These are phyloP conservation scores for Jasminum sambac DNA, from an alignment of 257 asterid genomes.

Conservation along the genomic window DNA sequence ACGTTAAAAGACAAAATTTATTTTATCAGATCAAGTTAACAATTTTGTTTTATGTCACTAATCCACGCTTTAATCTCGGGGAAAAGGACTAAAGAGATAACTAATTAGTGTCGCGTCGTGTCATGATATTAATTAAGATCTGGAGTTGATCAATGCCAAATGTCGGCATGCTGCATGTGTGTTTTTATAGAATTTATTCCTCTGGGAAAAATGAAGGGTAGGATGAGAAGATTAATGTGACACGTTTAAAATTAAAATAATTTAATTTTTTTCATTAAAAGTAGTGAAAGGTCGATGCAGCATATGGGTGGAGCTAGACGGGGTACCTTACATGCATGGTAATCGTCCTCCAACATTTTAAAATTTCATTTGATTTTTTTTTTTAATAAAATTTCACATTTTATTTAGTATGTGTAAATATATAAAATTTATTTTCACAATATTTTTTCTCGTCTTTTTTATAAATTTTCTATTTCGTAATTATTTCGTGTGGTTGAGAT, in stretches of 20 bases:
- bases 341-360: too few species aligned
- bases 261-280: too few species aligned
- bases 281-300: too few species aligned
- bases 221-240: neutral
- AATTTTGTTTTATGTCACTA: conserved; percentile 5
- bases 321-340: too few species aligned
- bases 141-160: neutral
- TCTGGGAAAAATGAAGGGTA: neutral
- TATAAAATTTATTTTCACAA: too few species aligned
- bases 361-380: too few species aligned
- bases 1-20: conserved; percentile 12
- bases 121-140: neutral
- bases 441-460: too few species aligned
- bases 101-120: conserved; percentile 15
- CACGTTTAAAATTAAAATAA: neutral
- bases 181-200: neutral
- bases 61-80: conserved; percentile 16
- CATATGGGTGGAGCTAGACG: too few species aligned
- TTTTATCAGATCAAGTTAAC: conserved; percentile 21
- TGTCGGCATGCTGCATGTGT: neutral
- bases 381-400: too few species aligned
- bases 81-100: neutral
- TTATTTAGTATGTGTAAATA: too few species aligned
- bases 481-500: too few species aligned
- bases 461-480: too few species aligned